These are phyloP conservation scores for Ganoderma multipileum DNA, from an alignment of 1,284 basidiomycete genomes.

Conservation along the genomic window DNA sequence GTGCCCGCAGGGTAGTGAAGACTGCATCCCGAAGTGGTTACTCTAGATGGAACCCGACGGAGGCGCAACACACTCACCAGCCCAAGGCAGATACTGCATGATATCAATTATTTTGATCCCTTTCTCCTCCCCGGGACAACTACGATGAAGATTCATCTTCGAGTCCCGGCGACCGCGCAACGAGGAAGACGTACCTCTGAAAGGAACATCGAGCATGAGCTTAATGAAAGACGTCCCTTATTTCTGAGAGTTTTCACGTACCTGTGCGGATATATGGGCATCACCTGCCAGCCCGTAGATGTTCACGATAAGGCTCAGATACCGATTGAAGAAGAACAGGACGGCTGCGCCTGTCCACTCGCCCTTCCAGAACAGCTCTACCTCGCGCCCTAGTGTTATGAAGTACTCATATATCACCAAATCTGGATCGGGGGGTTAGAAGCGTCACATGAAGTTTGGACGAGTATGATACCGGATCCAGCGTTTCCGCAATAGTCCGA, in stretches of 20 bases:
- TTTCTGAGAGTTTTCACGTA: not conserved
- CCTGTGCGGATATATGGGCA: not conserved
- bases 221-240: not conserved
- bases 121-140: not conserved
- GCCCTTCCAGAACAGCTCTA: not conserved
- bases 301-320: not conserved
- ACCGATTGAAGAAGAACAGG: not conserved
- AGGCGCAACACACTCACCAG: not conserved
- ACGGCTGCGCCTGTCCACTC: not conserved
- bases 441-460: not conserved
- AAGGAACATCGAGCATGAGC: not conserved
- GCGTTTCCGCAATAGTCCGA: conserved; percentile 11
- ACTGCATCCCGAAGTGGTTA: not conserved
- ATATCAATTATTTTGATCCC: not conserved
- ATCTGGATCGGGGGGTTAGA: not conserved
- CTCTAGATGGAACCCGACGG: not conserved
- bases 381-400: conserved; percentile 13
- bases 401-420: conserved; percentile 15
- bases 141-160: not conserved
- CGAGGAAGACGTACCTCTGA: not conserved
- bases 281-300: not conserved
- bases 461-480: conserved; percentile 2
- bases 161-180: not conserved
- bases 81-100: not conserved
- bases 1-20: not conserved